Conservation (phyloP, 2,329 filamentous ascomycete species). For the Penicillium sp. region DNA sequence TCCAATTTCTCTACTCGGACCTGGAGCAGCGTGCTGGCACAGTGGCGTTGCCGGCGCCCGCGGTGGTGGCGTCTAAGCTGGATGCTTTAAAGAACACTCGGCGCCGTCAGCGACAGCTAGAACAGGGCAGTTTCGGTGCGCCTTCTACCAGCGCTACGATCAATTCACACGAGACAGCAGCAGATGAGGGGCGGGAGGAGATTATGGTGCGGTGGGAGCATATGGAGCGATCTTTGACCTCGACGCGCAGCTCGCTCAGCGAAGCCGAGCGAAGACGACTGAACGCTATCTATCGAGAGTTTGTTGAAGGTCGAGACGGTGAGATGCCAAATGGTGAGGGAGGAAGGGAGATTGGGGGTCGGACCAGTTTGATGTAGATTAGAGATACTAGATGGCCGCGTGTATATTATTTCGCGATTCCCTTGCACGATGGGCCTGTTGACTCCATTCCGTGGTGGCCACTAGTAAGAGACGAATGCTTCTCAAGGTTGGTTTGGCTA, state of each 20-base stretch:
- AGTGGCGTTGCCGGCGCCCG: slow-evolving; percentile 73
- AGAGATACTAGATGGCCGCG: neutral
- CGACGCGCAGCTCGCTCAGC: slow-evolving; percentile 82
- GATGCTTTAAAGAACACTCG: slow-evolving; percentile 76
- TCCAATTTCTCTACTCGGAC: slow-evolving; percentile 81
- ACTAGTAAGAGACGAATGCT: neutral
- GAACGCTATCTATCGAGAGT: slow-evolving; percentile 85
- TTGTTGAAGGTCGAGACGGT: slow-evolving; percentile 88
- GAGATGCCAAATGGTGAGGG: slow-evolving; percentile 95
- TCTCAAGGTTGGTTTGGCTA: no score
- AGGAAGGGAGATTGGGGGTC: slow-evolving; percentile 86
- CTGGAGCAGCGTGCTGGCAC: slow-evolving; percentile 57
- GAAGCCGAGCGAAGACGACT: slow-evolving; percentile 75
- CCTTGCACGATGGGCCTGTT: neutral
- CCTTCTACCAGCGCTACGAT: slow-evolving; percentile 30
- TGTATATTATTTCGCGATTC: slow-evolving; percentile 13
- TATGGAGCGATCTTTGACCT: slow-evolving; percentile 74
- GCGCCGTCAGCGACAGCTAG: slow-evolving; percentile 63
- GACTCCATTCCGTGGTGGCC: neutral
- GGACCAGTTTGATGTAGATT: slow-evolving; percentile 85
- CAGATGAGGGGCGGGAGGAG: slow-evolving; percentile 59
- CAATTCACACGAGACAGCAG: slow-evolving; percentile 29
- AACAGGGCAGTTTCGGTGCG: slow-evolving; percentile 39
- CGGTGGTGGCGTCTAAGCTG: slow-evolving; percentile 80
- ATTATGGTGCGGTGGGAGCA: slow-evolving; percentile 86